Conservation (phyloP, 352 stramenopile genomes). For the Elongisporangium prolatum region DNA sequence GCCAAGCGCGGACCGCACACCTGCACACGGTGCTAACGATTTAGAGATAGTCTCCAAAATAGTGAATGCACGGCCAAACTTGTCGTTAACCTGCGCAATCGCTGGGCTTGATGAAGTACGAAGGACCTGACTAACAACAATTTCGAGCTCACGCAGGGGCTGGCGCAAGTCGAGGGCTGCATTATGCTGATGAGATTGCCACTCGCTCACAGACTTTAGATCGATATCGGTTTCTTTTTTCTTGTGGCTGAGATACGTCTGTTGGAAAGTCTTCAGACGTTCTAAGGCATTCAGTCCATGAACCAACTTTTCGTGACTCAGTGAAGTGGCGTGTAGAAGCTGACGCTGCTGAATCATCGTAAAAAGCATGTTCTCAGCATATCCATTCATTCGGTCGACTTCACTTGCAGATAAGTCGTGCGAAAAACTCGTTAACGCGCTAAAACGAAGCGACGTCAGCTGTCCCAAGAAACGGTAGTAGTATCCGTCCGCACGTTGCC, state of each 20-base stretch:
- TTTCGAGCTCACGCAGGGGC: constrained; percentile 62
- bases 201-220: constrained; percentile 32
- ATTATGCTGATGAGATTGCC: constrained; percentile 50
- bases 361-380: constrained; percentile 88
- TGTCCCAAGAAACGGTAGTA: constrained; percentile 88
- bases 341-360: constrained; percentile 87
- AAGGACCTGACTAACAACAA: constrained; percentile 52
- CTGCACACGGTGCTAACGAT: constrained; percentile 17
- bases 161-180: constrained; percentile 36
- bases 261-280: constrained; percentile 32
- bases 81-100: constrained; percentile 5
- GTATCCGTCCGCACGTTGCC: constrained; percentile 82
- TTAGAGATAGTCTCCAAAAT: constrained; percentile 22
- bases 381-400: constrained; percentile 84
- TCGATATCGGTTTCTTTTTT: constrained; percentile 8
- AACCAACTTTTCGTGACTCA: constrained; percentile 72
- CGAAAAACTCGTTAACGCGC: constrained; percentile 74
- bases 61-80: constrained; percentile 2
- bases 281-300: constrained; percentile 44
- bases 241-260: constrained; percentile 4
- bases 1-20: constrained; percentile 32
- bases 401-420: constrained; percentile 81
- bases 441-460: constrained; percentile 74
- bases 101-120: constrained; percentile 14
- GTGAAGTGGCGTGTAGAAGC: constrained; percentile 57